A percentile compares a stretch with the other conserved stretches of the same genome.
phyloP scores from a whole-genome alignment of 2,329 filamentous ascomycete genomes.

The Metarhizium brunneum region DNA sequence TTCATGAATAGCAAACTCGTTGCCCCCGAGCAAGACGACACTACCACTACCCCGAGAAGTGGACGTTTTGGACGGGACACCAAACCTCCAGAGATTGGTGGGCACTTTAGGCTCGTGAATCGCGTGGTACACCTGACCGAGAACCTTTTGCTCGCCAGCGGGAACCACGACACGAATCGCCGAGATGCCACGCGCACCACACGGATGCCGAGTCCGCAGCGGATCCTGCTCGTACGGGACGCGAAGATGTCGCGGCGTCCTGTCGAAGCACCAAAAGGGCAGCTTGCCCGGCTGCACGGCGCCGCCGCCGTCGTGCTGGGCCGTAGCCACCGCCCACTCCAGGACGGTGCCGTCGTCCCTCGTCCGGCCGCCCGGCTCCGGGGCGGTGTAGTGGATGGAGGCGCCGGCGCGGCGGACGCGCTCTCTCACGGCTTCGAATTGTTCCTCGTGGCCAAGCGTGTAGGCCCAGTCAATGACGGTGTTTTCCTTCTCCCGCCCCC shows the following conservation, averaged over 20 bases:
- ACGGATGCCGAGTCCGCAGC: conserved; percentile 34
- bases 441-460: conserved; percentile 26
- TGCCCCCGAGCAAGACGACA: too few relatives aligned
- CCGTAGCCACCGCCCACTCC: conserved; percentile 48
- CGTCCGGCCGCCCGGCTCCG: conserved; percentile 42
- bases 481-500: conserved; percentile 43
- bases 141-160: conserved; percentile 9
- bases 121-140: conserved; percentile 17
- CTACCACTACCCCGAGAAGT: too few relatives aligned
- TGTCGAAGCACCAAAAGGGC: conserved; percentile 60
- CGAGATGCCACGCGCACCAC: conserved; percentile 40
- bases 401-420: conserved; percentile 21
- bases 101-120: conserved; percentile 11
- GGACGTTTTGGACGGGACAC: too few relatives aligned
- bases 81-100: too few relatives aligned
- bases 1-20: too few relatives aligned
- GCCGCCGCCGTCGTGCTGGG: conserved; percentile 16
- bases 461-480: conserved; percentile 53
- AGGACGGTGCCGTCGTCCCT: conserved; percentile 46
- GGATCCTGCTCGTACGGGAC: conserved; percentile 34
- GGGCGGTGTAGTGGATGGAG: conserved; percentile 36
- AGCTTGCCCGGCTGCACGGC: conserved; percentile 35
- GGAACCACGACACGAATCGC: conserved; percentile 29
- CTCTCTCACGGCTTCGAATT: conserved; percentile 28
- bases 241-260: conserved; percentile 44